These are phyloP conservation scores for Phalaenopsis equestris DNA, from an alignment of 106 monocot genomes.

Conservation along the genomic window DNA sequence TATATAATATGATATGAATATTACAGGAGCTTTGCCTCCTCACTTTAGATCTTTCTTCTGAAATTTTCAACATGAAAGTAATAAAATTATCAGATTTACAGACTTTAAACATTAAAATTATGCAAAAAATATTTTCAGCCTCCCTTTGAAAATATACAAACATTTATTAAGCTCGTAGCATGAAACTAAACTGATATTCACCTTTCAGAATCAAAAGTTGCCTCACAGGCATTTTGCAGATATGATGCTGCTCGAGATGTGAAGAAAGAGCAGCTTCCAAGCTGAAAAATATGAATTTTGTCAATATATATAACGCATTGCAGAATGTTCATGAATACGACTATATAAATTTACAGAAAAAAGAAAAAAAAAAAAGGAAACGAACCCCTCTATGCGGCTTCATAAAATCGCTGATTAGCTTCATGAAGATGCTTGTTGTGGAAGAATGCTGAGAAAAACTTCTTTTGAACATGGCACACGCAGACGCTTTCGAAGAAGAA, in stretches of 20 bases:
- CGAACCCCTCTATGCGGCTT: conserved; percentile 3
- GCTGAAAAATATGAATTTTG: neutral
- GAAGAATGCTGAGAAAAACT: neutral
- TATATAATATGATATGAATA: neutral
- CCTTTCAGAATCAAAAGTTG: conserved; percentile 1
- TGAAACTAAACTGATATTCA: neutral
- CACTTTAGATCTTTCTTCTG: neutral
- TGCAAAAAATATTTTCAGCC: neutral
- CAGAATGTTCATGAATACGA: neutral
- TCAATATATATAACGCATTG: neutral
- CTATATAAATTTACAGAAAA: neutral
- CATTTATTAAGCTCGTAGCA: neutral
- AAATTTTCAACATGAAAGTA: neutral
- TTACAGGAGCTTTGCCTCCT: no score
- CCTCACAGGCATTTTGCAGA: conserved; percentile 7
- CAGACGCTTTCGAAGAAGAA: neutral
- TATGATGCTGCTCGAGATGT: conserved; percentile 10
- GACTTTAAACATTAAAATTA: neutral
- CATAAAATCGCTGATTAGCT: neutral
- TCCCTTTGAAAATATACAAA: neutral
- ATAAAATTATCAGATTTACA: neutral
- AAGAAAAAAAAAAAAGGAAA: neutral
- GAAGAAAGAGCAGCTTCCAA: conserved; percentile 10
- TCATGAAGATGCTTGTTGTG: neutral
- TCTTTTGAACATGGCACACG: neutral